These are phyloP conservation scores for Teunomyces aglyptinius DNA, from an alignment of 805 yeast genomes.

Conservation along the genomic window DNA sequence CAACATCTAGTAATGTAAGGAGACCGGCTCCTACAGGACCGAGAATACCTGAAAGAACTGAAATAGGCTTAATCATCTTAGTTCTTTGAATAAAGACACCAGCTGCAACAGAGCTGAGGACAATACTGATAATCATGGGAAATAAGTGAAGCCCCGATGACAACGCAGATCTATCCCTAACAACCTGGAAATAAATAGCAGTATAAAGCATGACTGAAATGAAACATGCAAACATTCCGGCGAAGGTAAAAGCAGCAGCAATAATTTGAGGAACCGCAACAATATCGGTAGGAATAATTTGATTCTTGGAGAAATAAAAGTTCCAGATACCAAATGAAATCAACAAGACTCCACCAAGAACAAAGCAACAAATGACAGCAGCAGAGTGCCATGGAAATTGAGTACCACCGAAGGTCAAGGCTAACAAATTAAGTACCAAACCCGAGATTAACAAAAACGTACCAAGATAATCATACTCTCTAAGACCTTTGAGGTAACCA, in stretches of 20 bases:
- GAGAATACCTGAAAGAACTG: conserved; percentile 31
- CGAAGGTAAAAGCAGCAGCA: conserved; percentile 14
- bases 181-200: conserved; percentile 49
- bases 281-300: conserved; percentile 18
- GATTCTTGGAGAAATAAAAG: conserved; percentile 14
- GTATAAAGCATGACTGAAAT: conserved; percentile 25
- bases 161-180: conserved; percentile 40
- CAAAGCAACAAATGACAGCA: conserved; percentile 22
- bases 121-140: conserved; percentile 42
- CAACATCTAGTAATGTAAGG: conserved; percentile 35
- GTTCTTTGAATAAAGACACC: conserved; percentile 41
- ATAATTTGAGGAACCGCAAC: conserved; percentile 11
- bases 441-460: conserved; percentile 17
- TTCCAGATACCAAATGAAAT: conserved; percentile 19
- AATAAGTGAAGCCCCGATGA: conserved; percentile 46
- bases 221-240: conserved; percentile 18
- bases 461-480: conserved; percentile 20
- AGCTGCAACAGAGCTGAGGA: conserved; percentile 29
- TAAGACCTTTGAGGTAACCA: conserved; percentile 8
- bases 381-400: conserved; percentile 21
- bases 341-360: conserved; percentile 17
- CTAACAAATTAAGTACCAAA: conserved; percentile 20
- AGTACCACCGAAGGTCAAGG: conserved; percentile 22
- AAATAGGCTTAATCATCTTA: conserved; percentile 41
- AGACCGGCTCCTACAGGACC: conserved; percentile 47